Evolutionary conservation across 1,284 basidiomycete genomes (phyloP).

Genomic region (Tilletia caries): DNA sequence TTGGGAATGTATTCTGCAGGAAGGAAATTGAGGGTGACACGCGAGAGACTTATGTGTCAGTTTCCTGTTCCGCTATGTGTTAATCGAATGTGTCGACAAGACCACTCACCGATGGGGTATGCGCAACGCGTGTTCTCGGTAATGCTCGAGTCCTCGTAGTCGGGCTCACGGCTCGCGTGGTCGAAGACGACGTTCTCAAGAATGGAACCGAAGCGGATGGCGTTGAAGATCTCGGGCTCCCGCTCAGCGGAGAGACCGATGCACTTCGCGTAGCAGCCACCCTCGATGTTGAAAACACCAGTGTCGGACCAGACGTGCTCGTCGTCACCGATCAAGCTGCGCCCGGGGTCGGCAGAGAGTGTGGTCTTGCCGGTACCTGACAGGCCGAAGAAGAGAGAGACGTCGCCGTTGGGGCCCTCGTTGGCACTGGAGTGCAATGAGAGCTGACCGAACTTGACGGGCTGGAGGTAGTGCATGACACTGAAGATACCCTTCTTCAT

Average conservation of each 20-base stretch:
- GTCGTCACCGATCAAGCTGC: constrained; percentile 51
- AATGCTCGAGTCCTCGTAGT: constrained; percentile 94
- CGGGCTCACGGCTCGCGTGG: constrained; percentile 76
- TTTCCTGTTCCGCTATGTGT: neutral
- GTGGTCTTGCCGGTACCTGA: constrained; percentile 94
- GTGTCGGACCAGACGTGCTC: constrained; percentile 54
- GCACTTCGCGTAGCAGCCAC: constrained; percentile 98
- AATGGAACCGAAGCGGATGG: constrained; percentile 91
- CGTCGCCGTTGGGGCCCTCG: constrained; percentile 84
- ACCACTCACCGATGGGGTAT: constrained; percentile 42
- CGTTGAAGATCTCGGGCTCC: constrained; percentile 96
- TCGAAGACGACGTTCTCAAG: constrained; percentile 99
- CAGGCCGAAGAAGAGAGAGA: constrained; percentile 98
- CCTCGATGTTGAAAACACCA: constrained; percentile 99
- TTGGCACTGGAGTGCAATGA: constrained; percentile 99
- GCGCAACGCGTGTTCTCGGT: constrained; percentile 96
- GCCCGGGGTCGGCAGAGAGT: constrained; percentile 49
- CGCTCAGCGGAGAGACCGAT: constrained; percentile 92
- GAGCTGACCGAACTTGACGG: constrained; percentile 96
- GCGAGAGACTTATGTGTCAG: neutral
- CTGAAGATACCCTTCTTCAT: constrained; percentile 99
- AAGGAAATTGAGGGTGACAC: neutral
- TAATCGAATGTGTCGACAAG: neutral
- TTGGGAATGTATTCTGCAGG: constrained; percentile 72
- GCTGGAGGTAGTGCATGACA: constrained; percentile 99